These are phyloP conservation scores for Chaetomium strumarium DNA, from an alignment of 2,329 filamentous ascomycete genomes.

Conservation along the genomic window DNA sequence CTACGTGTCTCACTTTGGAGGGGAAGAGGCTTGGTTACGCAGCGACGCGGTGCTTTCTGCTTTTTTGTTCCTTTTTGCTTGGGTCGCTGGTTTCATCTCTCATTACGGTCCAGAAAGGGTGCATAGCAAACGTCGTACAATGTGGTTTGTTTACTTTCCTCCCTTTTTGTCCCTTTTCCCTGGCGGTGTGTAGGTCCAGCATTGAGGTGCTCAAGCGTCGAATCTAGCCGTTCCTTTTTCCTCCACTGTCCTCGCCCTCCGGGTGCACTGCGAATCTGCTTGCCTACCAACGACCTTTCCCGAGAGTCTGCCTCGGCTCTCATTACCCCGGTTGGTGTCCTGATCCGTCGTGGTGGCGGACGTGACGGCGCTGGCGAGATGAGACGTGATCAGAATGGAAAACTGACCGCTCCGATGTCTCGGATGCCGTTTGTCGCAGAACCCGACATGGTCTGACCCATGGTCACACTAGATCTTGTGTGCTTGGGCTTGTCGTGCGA, in stretches of 20 bases:
- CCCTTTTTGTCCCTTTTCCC: too few species aligned
- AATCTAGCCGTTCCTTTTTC: too few species aligned
- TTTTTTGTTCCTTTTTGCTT: background rate
- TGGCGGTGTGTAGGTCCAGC: too few species aligned
- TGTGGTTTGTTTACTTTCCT: too few species aligned
- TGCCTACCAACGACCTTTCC: background rate
- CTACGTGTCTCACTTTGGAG: background rate
- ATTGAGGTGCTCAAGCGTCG: too few species aligned
- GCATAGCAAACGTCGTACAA: too few species aligned
- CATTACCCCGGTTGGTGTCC: background rate
- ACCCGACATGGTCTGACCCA: background rate
- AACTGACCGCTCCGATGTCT: constrained; percentile 1
- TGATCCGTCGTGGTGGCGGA: background rate
- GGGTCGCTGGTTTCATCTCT: background rate
- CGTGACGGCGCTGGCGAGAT: background rate
- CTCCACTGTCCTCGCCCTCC: too few species aligned
- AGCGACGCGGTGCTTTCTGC: background rate
- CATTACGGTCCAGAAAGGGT: background rate
- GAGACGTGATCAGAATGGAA: background rate
- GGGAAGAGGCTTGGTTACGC: background rate
- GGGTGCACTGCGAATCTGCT: too few species aligned
- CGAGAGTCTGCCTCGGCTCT: background rate
- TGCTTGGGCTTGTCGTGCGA: background rate
- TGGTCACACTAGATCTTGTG: constrained; percentile 15
- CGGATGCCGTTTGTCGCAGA: constrained; percentile 9